Evolutionary conservation across 2,329 filamentous ascomycete genomes (phyloP).

Genomic region (Cyphellophora attinorum): DNA sequence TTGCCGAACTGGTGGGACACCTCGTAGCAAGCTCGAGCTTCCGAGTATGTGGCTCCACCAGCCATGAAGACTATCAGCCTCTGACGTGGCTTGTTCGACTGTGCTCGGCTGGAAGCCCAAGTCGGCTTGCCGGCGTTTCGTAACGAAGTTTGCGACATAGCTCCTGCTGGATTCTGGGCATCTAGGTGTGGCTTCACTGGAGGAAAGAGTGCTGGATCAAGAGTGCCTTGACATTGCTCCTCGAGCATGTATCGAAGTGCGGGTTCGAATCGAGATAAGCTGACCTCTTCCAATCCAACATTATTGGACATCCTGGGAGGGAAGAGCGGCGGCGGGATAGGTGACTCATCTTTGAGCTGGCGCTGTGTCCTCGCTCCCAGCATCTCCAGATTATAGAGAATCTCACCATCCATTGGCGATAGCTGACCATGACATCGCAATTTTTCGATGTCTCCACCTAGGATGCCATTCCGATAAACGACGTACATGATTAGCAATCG

Average conservation of each 20-base stretch:
- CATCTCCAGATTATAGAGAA: slow-evolving; percentile 65
- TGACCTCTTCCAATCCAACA: slow-evolving; percentile 57
- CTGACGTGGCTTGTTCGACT: slow-evolving; percentile 71
- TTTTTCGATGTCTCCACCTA: slow-evolving; percentile 73
- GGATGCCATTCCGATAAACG: slow-evolving; percentile 75
- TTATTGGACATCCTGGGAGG: slow-evolving; percentile 22
- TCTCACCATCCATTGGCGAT: slow-evolving; percentile 61
- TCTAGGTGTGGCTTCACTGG: slow-evolving; percentile 61
- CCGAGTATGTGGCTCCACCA: slow-evolving; percentile 87
- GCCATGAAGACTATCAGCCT: slow-evolving; percentile 91
- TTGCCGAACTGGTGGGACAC: slow-evolving; percentile 60
- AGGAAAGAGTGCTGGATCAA: slow-evolving; percentile 60
- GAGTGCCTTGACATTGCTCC: slow-evolving; percentile 53
- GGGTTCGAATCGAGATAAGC: slow-evolving; percentile 79
- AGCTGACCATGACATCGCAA: slow-evolving; percentile 75
- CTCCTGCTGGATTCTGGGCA: slow-evolving; percentile 34
- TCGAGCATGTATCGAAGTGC: slow-evolving; percentile 77
- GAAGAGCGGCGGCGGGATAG: slow-evolving; percentile 59
- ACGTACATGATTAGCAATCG: slow-evolving; percentile 79
- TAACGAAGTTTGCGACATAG: slow-evolving; percentile 61
- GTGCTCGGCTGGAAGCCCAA: slow-evolving; percentile 77
- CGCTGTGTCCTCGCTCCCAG: slow-evolving; percentile 67
- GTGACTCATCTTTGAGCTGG: slow-evolving; percentile 68
- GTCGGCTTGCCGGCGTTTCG: slow-evolving; percentile 78
- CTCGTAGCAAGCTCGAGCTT: slow-evolving; percentile 83